Conservation (phyloP, 495 filamentous ascomycete genomes). For the Penicillium angulare region DNA sequence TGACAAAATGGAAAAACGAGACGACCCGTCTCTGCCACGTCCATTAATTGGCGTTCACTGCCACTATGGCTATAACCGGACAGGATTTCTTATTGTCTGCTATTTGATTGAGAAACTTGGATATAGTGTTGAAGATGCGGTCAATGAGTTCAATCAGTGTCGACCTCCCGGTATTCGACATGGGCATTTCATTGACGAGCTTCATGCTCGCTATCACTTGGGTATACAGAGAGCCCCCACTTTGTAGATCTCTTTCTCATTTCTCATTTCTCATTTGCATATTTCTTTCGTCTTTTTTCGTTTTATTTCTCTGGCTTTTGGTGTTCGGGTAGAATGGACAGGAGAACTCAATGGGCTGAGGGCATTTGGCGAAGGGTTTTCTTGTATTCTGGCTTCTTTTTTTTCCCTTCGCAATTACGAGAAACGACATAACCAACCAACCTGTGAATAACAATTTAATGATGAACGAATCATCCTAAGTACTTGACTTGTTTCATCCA, state of each 20-base stretch:
- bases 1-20: constrained; percentile 35
- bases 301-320: constrained; percentile 8
- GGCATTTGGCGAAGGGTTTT: constrained; percentile 5
- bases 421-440: constrained; percentile 15
- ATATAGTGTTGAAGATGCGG: constrained; percentile 71
- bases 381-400: constrained; percentile 1
- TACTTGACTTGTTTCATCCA: constrained; percentile 5
- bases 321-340: constrained; percentile 10
- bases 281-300: constrained; percentile 12
- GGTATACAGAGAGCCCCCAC: constrained; percentile 55
- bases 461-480: not conserved
- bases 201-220: constrained; percentile 75
- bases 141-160: constrained; percentile 71
- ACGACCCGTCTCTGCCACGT: constrained; percentile 47
- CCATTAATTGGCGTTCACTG: constrained; percentile 80
- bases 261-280: constrained; percentile 6
- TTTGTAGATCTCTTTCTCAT: constrained; percentile 25
- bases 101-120: constrained; percentile 83
- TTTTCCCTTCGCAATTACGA: constrained; percentile 12
- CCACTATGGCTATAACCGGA: constrained; percentile 93
- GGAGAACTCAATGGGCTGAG: not conserved
- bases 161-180: constrained; percentile 86
- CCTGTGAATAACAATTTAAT: not conserved
- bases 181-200: constrained; percentile 80
- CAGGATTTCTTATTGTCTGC: constrained; percentile 86